Base-by-base conservation (phyloP, 148 eudicot genomes). In the Chenopodium suecicum region DNA sequence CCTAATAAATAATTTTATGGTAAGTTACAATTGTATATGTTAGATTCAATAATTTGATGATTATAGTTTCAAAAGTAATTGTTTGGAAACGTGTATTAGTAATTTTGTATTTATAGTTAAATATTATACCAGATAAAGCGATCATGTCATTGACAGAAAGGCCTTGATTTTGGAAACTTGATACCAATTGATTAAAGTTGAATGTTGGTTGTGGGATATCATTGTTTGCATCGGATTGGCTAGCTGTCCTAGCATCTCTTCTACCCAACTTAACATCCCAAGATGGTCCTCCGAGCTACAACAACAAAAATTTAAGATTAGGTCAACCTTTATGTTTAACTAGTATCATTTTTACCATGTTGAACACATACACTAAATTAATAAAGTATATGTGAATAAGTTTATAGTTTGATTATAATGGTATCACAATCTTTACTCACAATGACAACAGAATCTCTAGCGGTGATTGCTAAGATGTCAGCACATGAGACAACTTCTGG, bases 401-500 rank as follows among this genome's bases (percentile, higher is more conserved):
- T 12, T 56, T 3, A 4, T 14, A 56, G 62, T 56, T 17, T 56
- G 14, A 48, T 56, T 56, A 12, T 56, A 0, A 17, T 11, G 29
- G 7, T 11, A 27, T 27, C 34, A 27, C 29, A 75, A 29, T 29
- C 12, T 60, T 25, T 50, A 85, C 94, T 89, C 79, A 94, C 98
- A 0, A 76, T 81, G n/a, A 72, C 89, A 44, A 93, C 92, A 0
- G 95, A 90, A 84, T 94, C 98, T 48, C 93, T 87, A n/a, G 95
- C 89, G 25, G 92, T 83, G 64, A 94, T 71, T 56, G 98, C 97
- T 14, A 93, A 23, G 41, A 94, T 71, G 82, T 94, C 98, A n/a
- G 97, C 97, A 75, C 98, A 94, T 1, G 98, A 94, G 82, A 94
- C 95, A 0, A 88, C 84, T 3, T 92, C 92, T 0, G 97, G 97